Evolutionary conservation across 768 basidiomycete genomes (phyloP), one percentile per base, ranked within the genome.

Genomic region (Tremella fuciformis): DNA sequence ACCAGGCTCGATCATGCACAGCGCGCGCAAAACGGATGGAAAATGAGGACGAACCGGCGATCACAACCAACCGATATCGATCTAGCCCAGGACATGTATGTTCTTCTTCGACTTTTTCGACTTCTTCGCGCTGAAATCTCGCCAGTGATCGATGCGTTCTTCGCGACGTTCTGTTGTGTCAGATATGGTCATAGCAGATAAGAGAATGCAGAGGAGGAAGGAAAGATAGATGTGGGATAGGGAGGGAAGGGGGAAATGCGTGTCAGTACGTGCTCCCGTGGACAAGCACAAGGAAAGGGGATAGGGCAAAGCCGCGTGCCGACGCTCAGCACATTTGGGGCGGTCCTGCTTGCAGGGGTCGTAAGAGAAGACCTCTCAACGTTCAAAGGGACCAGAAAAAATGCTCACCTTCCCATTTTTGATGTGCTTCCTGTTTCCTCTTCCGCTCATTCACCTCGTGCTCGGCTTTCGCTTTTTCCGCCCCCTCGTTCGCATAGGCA

Each of bases 401-500:
- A 39, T 44, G 46, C 71, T 73, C 66, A 73, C 71, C 71, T 65
- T 76, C 75, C 75, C 75, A 76, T 53, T 65, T 66, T 15, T 53
- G 68, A 49, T 70, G 67, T 13, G 73, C 71, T 46, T 75, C 75
- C 21, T 65, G 62, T 40, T 75, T 75, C n/a, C 75, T 60, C 40
- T 76, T 76, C 41, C 70, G 50, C 29, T 62, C 65, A 2, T 57
- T 58, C 24, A 71, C 58, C 38, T 75, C 75, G 1, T 62, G 65
- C 49, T 76, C 75, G 16, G 61, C 55, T 39, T 69, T 69, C 18
- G 73, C 71, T 37, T 74, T 71, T 58, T 76, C 75, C 8, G 75
- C 75, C 25, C 75, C 75, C 55, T 76, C 73, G 41, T 76, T 76
- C 1, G 75, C 75, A 39, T 72, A 75, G 21, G 69, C 50, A 18